A percentile compares a stretch with the other conserved stretches of the same genome.
Conservation (phyloP, 768 basidiomycete genomes). For the Tephrocybe rancida region DNA sequence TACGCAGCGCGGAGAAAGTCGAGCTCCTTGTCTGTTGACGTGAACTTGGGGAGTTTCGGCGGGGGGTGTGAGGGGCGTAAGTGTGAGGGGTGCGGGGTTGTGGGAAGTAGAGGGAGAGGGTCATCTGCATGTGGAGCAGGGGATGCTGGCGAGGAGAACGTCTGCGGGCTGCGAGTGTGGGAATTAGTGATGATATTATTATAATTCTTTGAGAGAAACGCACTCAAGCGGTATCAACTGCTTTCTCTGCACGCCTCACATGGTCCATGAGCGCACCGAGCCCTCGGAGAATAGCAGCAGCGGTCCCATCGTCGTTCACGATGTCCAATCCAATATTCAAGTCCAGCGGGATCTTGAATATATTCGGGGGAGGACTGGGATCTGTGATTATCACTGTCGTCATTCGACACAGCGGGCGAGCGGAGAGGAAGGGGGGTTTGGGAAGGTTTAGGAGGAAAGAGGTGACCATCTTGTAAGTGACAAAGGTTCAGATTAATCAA, state of each 20-base stretch:
- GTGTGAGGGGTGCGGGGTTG: background rate
- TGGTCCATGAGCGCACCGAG: background rate
- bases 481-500: too few species aligned
- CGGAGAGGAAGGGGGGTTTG: too few species aligned
- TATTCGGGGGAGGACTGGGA: too few species aligned
- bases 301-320: conserved; percentile 5
- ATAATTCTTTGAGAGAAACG: background rate
- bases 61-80: background rate
- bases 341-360: conserved; percentile 5
- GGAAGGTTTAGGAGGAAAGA: too few species aligned
- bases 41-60: too few species aligned
- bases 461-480: too few species aligned
- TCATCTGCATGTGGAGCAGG: conserved; percentile 12
- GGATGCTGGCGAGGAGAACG: conserved; percentile 3
- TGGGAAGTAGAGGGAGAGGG: background rate
- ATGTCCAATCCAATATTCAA: conserved; percentile 2
- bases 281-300: conserved; percentile 3
- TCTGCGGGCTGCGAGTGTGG: background rate
- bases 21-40: too few species aligned
- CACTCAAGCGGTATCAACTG: background rate
- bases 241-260: conserved; percentile 1
- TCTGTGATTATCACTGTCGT: too few species aligned
- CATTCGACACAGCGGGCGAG: too few species aligned
- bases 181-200: background rate
- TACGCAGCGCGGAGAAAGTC: too few species aligned